Evolutionary conservation across 352 stramenopile species (phyloP).

Genomic region (Phytophthora crassamura): DNA sequence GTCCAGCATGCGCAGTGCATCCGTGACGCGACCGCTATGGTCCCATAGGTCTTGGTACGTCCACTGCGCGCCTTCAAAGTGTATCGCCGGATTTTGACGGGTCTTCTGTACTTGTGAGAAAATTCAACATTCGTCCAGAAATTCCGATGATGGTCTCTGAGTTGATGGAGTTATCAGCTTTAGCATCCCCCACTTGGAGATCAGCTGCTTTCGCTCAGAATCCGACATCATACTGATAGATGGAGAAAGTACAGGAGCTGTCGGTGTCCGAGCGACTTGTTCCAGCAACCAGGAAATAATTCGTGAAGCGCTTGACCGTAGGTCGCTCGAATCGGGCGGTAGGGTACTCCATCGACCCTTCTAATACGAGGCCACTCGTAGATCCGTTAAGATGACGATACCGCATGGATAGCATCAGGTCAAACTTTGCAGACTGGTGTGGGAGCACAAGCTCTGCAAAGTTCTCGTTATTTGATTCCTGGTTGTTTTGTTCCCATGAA

Average conservation of each 20-base stretch:
- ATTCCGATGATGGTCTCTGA: slow-evolving; percentile 2
- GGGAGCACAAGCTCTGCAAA: slow-evolving; percentile 38
- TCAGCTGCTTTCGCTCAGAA: slow-evolving; percentile 33
- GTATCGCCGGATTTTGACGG: slow-evolving; percentile 36
- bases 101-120: slow-evolving; percentile 38
- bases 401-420: slow-evolving; percentile 72
- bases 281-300: slow-evolving; percentile 51
- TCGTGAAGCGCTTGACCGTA: slow-evolving; percentile 48
- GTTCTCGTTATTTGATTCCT: not conserved
- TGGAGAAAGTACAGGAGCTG: slow-evolving; percentile 18
- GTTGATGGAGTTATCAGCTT: slow-evolving; percentile 1
- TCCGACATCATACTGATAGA: slow-evolving; percentile 45
- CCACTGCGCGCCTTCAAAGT: slow-evolving; percentile 49
- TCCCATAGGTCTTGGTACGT: slow-evolving; percentile 52
- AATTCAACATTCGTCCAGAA: slow-evolving; percentile 54
- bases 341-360: slow-evolving; percentile 56
- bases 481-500: slow-evolving; percentile 44
- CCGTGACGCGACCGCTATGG: slow-evolving; percentile 29
- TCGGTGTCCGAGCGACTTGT: slow-evolving; percentile 32
- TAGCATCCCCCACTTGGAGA: slow-evolving; percentile 38
- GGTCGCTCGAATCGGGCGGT: slow-evolving; percentile 36
- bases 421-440: slow-evolving; percentile 57
- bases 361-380: slow-evolving; percentile 27
- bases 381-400: slow-evolving; percentile 18
- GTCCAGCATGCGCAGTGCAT: slow-evolving; percentile 26